Base-by-base conservation (phyloP, 2,329 filamentous ascomycete species). In the Phyllosticta citrichinensis region DNA sequence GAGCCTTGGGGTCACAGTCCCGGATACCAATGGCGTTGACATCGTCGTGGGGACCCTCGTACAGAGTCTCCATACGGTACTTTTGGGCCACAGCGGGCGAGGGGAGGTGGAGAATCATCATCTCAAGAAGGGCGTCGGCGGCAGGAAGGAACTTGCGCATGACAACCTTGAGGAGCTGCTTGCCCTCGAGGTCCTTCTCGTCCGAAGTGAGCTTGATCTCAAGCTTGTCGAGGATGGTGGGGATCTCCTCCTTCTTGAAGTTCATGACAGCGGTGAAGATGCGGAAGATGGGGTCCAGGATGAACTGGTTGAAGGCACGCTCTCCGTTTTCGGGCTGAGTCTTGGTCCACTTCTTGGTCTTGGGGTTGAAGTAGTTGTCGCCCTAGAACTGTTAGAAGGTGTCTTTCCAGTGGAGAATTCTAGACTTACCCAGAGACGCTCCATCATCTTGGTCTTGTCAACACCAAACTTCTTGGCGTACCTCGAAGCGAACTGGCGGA, bases 391-490 rank as follows among this genome's bases (percentile, higher is more conserved):
- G 61, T 65, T 17, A 65, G 66, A 72, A 33, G 9, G n/a, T 2
- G 52, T 40, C 30, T 22, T 11, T 20, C 17, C 22, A 12, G 6
- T 47, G 17, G 33, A 24, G 19, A 11, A 5, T 35, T 22, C 20
- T 47, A 1, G 64, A 73, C 85, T 78, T 80, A 90, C 87, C 94
- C 94, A 99, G 70, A 99, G 91, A 87, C 94, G 91, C 84, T 97
- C 91, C 89, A 97, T 96, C 94, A 99, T 97, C 91, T 97, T 97
- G 83, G 87, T 88, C 80, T 92, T 92, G 87, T 99, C 93, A 72
- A 99, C 94, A 88, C 94, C 94, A 74, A 99, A 99, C 83, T 99
- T 99, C 91, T 97, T 97, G 81, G 93, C 89, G 79, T 99, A 99
- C 74, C 88, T 87, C 76, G 85, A 79, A 71, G 94, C 94, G 80